Conservation (phyloP, 2,329 filamentous ascomycete genomes). For the Tolypocladium tundrense region DNA sequence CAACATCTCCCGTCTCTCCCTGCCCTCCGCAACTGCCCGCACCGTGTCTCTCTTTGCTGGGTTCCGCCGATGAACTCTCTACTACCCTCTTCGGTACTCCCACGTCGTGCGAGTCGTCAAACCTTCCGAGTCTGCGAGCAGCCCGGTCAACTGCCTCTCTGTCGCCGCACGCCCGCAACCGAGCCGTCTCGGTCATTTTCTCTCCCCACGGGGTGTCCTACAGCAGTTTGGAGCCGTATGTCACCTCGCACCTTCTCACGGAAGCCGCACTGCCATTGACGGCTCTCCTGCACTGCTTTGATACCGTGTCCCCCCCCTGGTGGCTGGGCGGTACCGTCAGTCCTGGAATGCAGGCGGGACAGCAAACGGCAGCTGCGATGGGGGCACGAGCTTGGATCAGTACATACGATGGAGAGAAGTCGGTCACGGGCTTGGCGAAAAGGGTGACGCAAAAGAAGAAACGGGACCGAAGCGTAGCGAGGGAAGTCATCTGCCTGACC, state of each 20-base stretch:
- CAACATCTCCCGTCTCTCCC: constrained; percentile 1
- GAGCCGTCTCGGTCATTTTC: constrained; percentile 51
- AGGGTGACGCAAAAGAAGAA: constrained; percentile 36
- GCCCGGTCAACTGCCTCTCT: constrained; percentile 25
- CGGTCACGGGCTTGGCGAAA: constrained; percentile 39
- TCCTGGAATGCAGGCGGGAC: constrained; percentile 44
- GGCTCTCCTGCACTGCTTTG: constrained; percentile 54
- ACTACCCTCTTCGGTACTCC: constrained; percentile 15
- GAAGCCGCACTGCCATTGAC: constrained; percentile 51
- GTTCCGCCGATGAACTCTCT: constrained; percentile 1
- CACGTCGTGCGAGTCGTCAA: constrained; percentile 25
- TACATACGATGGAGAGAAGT: constrained; percentile 49
- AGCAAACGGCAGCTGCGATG: constrained; percentile 43
- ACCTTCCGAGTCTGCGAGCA: constrained; percentile 22
- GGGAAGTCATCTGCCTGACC: constrained; percentile 16
- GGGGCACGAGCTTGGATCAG: constrained; percentile 49
- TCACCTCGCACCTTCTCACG: constrained; percentile 42
- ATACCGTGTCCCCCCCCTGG: constrained; percentile 48
- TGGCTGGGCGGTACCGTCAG: constrained; percentile 51
- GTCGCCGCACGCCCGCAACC: constrained; percentile 21
- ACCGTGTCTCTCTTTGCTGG: constrained; percentile 1
- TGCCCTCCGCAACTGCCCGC: constrained; percentile 2
- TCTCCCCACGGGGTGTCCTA: constrained; percentile 54
- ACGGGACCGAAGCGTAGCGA: constrained; percentile 35
- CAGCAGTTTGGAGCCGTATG: constrained; percentile 42